These are phyloP conservation scores for Triglochin maritima DNA, from an alignment of 106 monocot genomes.

Conservation along the genomic window DNA sequence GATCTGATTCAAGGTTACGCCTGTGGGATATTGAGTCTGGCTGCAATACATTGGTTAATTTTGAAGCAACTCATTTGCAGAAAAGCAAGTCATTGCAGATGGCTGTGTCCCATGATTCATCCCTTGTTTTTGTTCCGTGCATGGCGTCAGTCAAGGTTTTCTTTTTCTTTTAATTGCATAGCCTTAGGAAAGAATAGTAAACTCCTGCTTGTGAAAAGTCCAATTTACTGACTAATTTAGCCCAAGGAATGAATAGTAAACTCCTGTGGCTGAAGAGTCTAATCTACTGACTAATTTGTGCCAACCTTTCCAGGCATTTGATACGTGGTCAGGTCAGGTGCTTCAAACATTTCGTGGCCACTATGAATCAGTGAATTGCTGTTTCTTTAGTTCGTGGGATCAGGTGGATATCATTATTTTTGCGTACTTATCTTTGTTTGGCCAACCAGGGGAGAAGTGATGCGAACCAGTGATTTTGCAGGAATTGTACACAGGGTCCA, in stretches of 20 bases:
- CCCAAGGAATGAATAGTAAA: neutral
- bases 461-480: conserved; percentile 7
- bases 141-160: conserved; percentile 65
- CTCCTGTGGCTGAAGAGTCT: neutral
- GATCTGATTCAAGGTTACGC: conserved; percentile 78
- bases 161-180: neutral
- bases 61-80: conserved; percentile 67
- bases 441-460: no score
- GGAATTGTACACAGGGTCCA: conserved; percentile 96
- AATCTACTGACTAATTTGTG: neutral
- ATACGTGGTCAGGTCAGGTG: conserved; percentile 65
- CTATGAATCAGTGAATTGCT: conserved; percentile 76
- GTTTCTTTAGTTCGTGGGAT: conserved; percentile 52
- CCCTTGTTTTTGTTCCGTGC: conserved; percentile 85
- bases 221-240: neutral
- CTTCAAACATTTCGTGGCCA: conserved; percentile 60
- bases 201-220: neutral
- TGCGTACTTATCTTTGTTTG: neutral
- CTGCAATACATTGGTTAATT: conserved; percentile 80
- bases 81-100: conserved; percentile 61
- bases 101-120: conserved; percentile 45
- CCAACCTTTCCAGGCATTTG: conserved; percentile 49
- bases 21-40: conserved; percentile 97
- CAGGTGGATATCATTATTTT: conserved; percentile 39
- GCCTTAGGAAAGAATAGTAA: conserved; percentile 1